These are phyloP conservation scores for Thyridium curvatum DNA, from an alignment of 2,329 filamentous ascomycete genomes.

Conservation along the genomic window DNA sequence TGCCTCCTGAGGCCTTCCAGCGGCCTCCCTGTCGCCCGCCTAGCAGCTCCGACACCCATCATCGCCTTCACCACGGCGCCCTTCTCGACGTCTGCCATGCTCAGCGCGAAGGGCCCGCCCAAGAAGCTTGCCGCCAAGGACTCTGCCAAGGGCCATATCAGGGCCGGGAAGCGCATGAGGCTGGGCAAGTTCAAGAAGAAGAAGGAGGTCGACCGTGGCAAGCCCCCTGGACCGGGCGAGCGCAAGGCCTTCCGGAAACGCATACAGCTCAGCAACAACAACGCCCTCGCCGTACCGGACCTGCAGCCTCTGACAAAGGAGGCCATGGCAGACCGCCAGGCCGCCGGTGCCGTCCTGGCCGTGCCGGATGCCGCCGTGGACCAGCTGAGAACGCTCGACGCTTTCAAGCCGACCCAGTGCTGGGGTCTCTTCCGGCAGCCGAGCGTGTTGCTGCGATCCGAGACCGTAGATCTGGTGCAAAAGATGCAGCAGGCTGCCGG, in stretches of 20 bases:
- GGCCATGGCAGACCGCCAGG: conserved; percentile 46
- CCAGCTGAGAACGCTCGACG: conserved; percentile 74
- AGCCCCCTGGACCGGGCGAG: conserved; percentile 67
- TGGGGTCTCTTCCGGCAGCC: conserved; percentile 85
- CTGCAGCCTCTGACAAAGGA: conserved; percentile 54
- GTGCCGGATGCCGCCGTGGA: conserved; percentile 68
- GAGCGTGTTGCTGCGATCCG: conserved; percentile 68
- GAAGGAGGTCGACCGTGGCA: conserved; percentile 38
- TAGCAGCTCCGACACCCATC: conserved; percentile 12
- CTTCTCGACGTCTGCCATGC: conserved; percentile 28
- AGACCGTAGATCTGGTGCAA: conserved; percentile 67
- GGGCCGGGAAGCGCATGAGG: conserved; percentile 34
- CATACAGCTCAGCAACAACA: conserved; percentile 89
- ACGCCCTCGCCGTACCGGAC: conserved; percentile 71
- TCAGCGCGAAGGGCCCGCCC: background rate
- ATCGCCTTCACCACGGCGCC: conserved; percentile 30
- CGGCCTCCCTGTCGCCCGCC: conserved; percentile 21
- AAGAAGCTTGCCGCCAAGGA: background rate
- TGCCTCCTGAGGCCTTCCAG: conserved; percentile 44
- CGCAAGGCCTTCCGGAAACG: conserved; percentile 82
- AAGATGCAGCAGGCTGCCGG: conserved; percentile 51
- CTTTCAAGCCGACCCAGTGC: conserved; percentile 84
- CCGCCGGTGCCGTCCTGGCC: conserved; percentile 61
- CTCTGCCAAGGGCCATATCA: conserved; percentile 11
- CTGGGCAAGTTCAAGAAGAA: conserved; percentile 40